Percentiles rank a stretch among this genome's conserved stretches.
phyloP scores from a whole-genome alignment of 805 yeast genomes.

The Peterozyma xylosa region DNA sequence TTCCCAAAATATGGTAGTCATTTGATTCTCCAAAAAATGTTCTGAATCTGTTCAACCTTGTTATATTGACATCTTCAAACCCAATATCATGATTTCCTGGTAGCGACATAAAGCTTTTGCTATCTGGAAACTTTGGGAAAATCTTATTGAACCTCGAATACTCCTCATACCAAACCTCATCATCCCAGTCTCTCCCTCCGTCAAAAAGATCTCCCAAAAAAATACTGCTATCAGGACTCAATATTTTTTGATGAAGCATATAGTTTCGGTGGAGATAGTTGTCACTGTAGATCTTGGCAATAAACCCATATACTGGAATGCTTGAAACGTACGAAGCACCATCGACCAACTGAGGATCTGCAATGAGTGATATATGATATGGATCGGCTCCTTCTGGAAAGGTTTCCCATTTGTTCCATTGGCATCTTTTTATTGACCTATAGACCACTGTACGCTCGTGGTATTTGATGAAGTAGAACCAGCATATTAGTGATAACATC shows the following conservation, averaged over 20 bases:
- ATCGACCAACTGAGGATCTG: conserved; percentile 95
- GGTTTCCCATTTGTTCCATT: background rate
- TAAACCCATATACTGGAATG: conserved; percentile 46
- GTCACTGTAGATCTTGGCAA: conserved; percentile 57
- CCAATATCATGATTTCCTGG: conserved; percentile 99
- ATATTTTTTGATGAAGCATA: conserved; percentile 41
- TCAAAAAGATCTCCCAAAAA: conserved; percentile 92
- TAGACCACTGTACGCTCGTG: conserved; percentile 39
- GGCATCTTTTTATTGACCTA: conserved; percentile 31
- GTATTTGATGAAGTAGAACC: conserved; percentile 35
- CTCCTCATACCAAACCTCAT: conserved; percentile 60
- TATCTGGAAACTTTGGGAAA: conserved; percentile 48
- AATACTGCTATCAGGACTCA: conserved; percentile 70
- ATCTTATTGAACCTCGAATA: conserved; percentile 58
- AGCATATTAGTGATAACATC: conserved; percentile 13
- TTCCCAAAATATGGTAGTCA: conserved; percentile 44
- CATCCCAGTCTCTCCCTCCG: conserved; percentile 87
- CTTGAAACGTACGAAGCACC: conserved; percentile 54
- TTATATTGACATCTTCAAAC: conserved; percentile 63
- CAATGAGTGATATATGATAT: conserved; percentile 37
- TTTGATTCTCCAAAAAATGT: conserved; percentile 69
- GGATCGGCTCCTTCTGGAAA: conserved; percentile 1
- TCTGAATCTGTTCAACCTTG: conserved; percentile 55
- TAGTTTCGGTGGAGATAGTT: conserved; percentile 75
- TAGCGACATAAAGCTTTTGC: conserved; percentile 28